phyloP scores from a whole-genome alignment of 768 basidiomycete genomes.

The Tephrocybe sp. region DNA sequence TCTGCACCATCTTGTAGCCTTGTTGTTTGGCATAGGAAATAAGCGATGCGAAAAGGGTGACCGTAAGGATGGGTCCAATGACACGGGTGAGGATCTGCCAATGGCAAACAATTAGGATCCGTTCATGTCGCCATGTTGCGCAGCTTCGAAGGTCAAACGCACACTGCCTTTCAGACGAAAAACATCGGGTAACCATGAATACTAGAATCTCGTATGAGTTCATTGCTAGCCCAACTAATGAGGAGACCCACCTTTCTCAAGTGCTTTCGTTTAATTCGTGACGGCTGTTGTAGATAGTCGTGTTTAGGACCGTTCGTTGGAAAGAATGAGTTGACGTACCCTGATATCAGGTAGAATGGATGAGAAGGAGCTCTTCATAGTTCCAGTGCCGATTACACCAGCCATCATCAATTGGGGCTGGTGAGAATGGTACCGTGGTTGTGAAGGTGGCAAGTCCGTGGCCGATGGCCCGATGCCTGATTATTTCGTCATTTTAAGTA shows the following conservation, averaged over 20 bases:
- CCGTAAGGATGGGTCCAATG: slow-evolving; percentile 79
- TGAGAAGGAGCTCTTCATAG: slow-evolving; percentile 28
- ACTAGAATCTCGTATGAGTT: slow-evolving; percentile 39
- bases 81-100: slow-evolving; percentile 69
- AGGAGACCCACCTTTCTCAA: slow-evolving; percentile 43
- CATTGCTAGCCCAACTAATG: background rate
- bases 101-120: background rate
- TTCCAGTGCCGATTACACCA: slow-evolving; percentile 15
- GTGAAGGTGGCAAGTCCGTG: background rate
- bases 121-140: slow-evolving; percentile 8
- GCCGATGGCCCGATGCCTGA: background rate
- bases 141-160: slow-evolving; percentile 25
- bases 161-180: slow-evolving; percentile 83
- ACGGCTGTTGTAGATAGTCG: slow-evolving; percentile 25
- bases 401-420: slow-evolving; percentile 11
- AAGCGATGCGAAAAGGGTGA: slow-evolving; percentile 69
- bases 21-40: slow-evolving; percentile 59
- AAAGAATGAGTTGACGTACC: slow-evolving; percentile 15
- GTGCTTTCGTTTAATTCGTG: slow-evolving; percentile 49
- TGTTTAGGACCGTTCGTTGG: background rate
- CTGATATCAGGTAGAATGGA: slow-evolving; percentile 29
- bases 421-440: too few relatives aligned
- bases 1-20: slow-evolving; percentile 62
- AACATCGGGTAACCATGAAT: slow-evolving; percentile 90
- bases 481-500: background rate